Evolutionary conservation across 2,329 filamentous ascomycete genomes (phyloP).

Genomic region (Colletotrichum musae): DNA sequence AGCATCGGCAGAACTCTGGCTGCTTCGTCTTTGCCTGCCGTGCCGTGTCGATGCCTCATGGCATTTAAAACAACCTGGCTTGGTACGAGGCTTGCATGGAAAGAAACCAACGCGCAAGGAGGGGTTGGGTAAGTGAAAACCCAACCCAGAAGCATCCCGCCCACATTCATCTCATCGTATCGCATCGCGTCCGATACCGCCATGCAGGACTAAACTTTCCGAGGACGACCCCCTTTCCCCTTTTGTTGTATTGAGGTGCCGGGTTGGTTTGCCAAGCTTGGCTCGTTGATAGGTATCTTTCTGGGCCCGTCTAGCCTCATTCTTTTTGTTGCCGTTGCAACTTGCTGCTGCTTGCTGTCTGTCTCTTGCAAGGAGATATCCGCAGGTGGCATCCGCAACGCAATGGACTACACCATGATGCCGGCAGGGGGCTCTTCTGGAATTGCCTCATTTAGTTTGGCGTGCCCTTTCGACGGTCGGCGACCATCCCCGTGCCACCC

Average conservation of each 20-base stretch:
- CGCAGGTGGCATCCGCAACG: constrained; percentile 3
- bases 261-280: no score
- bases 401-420: constrained; percentile 7
- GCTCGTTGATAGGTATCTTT: no score
- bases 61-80: no score
- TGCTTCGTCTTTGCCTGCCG: constrained; percentile 17
- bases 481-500: not conserved
- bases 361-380: constrained; percentile 16
- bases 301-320: no score
- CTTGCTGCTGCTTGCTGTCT: not conserved
- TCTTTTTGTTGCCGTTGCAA: not conserved
- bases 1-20: constrained; percentile 27
- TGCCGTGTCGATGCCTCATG: constrained; percentile 2
- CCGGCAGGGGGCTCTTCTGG: constrained; percentile 19
- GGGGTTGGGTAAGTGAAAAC: no score
- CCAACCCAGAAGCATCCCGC: no score
- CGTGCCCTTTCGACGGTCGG: not conserved
- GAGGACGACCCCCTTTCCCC: not conserved
- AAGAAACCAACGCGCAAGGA: no score
- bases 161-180: no score
- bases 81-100: no score
- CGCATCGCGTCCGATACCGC: constrained; percentile 20
- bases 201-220: constrained; percentile 22
- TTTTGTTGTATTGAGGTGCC: no score
- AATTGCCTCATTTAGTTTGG: constrained; percentile 38